phyloP scores from a whole-genome alignment of 2,329 filamentous ascomycete species.

The Penicillium sclerotiorum region DNA sequence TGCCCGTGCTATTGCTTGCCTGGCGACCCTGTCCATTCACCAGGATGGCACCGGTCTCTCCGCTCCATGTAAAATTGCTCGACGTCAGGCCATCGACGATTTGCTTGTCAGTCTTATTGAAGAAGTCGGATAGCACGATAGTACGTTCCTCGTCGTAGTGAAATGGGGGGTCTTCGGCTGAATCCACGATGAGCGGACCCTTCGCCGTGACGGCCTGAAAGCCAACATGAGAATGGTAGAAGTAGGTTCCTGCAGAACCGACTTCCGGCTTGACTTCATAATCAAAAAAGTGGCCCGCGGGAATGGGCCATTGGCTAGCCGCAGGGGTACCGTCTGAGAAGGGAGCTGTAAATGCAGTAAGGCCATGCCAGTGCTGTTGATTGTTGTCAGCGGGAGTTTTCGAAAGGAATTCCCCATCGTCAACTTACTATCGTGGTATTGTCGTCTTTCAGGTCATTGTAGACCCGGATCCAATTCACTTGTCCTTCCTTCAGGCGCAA shows the following conservation, averaged over 20 bases:
- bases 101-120: slow-evolving; percentile 10
- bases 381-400: background rate
- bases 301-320: slow-evolving; percentile 68
- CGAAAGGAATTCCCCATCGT: background rate
- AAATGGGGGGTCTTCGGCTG: slow-evolving; percentile 54
- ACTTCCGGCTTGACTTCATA: slow-evolving; percentile 61
- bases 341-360: slow-evolving; percentile 60
- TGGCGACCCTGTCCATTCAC: slow-evolving; percentile 60
- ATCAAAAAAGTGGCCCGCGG: slow-evolving; percentile 65
- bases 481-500: slow-evolving; percentile 52
- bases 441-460: slow-evolving; percentile 57
- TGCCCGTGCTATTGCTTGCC: slow-evolving; percentile 33
- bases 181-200: slow-evolving; percentile 63
- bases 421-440: slow-evolving; percentile 60
- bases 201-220: slow-evolving; percentile 63
- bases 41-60: slow-evolving; percentile 60
- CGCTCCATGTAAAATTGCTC: slow-evolving; percentile 59
- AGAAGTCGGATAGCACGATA: slow-evolving; percentile 46
- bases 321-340: slow-evolving; percentile 66
- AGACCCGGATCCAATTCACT: slow-evolving; percentile 58
- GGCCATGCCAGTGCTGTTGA: slow-evolving; percentile 67
- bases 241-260: slow-evolving; percentile 65
- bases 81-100: slow-evolving; percentile 56
- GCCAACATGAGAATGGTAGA: slow-evolving; percentile 69
- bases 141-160: slow-evolving; percentile 64